These are phyloP conservation scores for Aspergillus hortae DNA, from an alignment of 2,329 filamentous ascomycete species.

Conservation along the genomic window DNA sequence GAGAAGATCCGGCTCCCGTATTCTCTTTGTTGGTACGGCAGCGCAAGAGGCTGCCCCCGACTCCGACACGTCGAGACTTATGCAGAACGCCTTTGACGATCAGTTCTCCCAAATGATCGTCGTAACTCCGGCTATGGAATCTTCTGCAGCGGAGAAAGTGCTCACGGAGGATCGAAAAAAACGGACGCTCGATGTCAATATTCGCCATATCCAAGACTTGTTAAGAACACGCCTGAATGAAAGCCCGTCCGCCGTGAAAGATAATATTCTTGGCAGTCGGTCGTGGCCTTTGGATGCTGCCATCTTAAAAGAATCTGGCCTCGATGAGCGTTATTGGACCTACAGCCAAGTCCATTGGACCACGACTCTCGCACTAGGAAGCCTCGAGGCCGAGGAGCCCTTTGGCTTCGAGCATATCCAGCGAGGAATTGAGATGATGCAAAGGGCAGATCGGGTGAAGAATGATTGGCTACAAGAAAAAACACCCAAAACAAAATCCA, in stretches of 20 bases:
- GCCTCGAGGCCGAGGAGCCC: constrained; percentile 39
- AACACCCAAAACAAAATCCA: constrained; percentile 26
- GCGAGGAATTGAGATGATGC: constrained; percentile 35
- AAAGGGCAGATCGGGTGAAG: constrained; percentile 39
- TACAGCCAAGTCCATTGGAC: constrained; percentile 61
- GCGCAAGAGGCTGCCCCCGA: constrained; percentile 44
- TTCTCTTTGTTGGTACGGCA: constrained; percentile 79
- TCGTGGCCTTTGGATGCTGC: constrained; percentile 28
- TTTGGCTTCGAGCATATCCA: constrained; percentile 38
- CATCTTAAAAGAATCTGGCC: constrained; percentile 33
- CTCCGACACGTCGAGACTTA: constrained; percentile 42
- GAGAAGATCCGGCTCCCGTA: constrained; percentile 66
- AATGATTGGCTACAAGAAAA: constrained; percentile 36
- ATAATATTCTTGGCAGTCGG: constrained; percentile 28
- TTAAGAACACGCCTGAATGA: constrained; percentile 42
- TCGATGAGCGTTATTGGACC: constrained; percentile 55
- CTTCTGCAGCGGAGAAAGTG: constrained; percentile 34
- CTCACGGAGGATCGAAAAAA: constrained; percentile 49
- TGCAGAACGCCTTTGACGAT: constrained; percentile 46
- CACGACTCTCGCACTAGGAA: constrained; percentile 52
- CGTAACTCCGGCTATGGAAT: constrained; percentile 48
- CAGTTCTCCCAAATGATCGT: constrained; percentile 52
- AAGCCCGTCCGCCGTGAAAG: constrained; percentile 27
- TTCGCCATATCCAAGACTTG: constrained; percentile 64
- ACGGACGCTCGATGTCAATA: constrained; percentile 56